phyloP scores from a whole-genome alignment of 23 red algal genomes.

The Pyropia yezoensis region DNA sequence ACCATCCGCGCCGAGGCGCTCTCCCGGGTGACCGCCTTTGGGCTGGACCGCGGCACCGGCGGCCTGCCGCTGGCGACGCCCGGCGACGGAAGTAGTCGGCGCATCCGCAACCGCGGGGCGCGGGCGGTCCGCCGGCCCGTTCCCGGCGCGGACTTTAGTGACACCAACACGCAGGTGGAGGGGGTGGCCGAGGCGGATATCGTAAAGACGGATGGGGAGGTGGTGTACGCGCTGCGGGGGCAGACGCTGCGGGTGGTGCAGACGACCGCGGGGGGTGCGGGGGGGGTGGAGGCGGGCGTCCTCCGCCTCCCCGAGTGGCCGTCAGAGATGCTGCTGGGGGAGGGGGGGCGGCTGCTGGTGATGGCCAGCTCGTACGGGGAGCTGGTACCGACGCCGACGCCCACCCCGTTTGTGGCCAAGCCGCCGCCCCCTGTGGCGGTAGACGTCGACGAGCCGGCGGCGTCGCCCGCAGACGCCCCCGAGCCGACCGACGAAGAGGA shows the following conservation, averaged over 20 bases:
- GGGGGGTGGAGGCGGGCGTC: slow-evolving; percentile 4
- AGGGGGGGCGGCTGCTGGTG: slow-evolving; percentile 13
- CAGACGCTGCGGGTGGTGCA: slow-evolving; percentile 19
- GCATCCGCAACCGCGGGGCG: neutral
- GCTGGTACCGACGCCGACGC: neutral
- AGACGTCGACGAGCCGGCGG: neutral
- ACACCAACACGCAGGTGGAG: slow-evolving; percentile 39
- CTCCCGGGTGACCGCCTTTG: slow-evolving; percentile 16
- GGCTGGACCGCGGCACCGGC: neutral
- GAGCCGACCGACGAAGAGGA: too few species aligned
- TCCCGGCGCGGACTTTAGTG: slow-evolving; percentile 34
- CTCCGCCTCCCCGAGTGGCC: slow-evolving; percentile 12
- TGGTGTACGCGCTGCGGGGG: slow-evolving; percentile 29
- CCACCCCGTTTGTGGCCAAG: neutral
- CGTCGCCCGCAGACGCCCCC: too few species aligned
- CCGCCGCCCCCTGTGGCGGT: neutral
- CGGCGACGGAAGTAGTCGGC: neutral
- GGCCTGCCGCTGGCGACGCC: neutral
- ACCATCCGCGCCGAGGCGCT: slow-evolving; percentile 9
- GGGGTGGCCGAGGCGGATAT: slow-evolving; percentile 49
- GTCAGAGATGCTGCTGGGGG: slow-evolving; percentile 34
- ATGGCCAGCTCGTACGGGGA: slow-evolving; percentile 1
- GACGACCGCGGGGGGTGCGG: slow-evolving; percentile 2
- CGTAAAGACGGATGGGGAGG: slow-evolving; percentile 37
- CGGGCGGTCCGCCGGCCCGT: neutral